Conservation (phyloP, 148 eudicot species). For the Salicornia ramosissima region DNA sequence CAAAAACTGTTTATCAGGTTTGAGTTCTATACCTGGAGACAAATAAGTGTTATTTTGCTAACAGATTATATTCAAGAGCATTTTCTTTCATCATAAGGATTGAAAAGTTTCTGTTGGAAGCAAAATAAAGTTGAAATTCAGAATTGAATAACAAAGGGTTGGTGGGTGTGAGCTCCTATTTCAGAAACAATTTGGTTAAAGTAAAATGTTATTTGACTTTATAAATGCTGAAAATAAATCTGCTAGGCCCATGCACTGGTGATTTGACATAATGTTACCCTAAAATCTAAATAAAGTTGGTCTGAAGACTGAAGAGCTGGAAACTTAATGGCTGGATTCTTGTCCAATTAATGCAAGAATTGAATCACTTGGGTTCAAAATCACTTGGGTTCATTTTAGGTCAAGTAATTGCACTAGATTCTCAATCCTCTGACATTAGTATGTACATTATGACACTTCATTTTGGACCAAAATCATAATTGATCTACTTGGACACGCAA, state of each 20-base stretch:
- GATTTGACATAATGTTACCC: not conserved
- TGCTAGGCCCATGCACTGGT: not conserved
- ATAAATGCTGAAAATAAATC: too few species aligned
- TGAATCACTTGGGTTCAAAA: too few species aligned
- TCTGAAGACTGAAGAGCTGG: not conserved
- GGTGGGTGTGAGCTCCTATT: not conserved
- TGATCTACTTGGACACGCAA: too few species aligned
- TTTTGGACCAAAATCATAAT: too few species aligned
- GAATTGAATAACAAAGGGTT: not conserved
- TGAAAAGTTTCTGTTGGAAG: not conserved
- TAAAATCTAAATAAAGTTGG: not conserved
- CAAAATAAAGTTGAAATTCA: not conserved
- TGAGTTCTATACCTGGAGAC: not conserved
- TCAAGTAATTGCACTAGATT: too few species aligned
- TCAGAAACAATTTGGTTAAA: too few species aligned
- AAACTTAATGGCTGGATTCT: not conserved
- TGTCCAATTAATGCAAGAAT: too few species aligned
- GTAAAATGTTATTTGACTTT: too few species aligned
- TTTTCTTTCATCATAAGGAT: not conserved
- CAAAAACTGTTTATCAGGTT: slow-evolving; percentile 91
- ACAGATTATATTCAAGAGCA: not conserved
- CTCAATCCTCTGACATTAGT: too few species aligned
- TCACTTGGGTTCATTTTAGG: too few species aligned
- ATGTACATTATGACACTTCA: too few species aligned
- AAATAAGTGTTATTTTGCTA: not conserved